Conservation (phyloP, 2,329 filamentous ascomycete species). For the Phyllosticta ampelicida region DNA sequence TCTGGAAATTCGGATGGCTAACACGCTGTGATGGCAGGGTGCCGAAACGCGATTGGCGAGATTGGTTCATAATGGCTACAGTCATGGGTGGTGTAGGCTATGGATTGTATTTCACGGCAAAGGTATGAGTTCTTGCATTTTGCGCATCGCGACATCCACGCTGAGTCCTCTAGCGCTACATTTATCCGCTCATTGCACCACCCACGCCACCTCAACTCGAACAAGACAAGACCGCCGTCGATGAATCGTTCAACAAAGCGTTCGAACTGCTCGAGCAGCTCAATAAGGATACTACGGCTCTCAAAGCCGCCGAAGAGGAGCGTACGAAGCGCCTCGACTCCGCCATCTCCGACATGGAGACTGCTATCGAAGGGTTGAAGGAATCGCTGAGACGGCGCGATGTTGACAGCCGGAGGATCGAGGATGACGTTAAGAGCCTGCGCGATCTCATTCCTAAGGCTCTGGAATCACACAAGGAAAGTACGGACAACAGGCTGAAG, state of each 20-base stretch:
- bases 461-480: constrained; percentile 75
- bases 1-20: neutral
- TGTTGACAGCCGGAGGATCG: constrained; percentile 75
- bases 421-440: constrained; percentile 73
- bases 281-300: constrained; percentile 72
- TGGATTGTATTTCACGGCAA: constrained; percentile 76
- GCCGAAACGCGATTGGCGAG: constrained; percentile 85
- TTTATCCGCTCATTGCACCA: constrained; percentile 80
- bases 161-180: constrained; percentile 56
- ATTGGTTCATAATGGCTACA: constrained; percentile 99
- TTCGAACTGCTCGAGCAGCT: constrained; percentile 89
- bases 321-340: constrained; percentile 74
- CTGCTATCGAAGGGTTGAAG: constrained; percentile 71
- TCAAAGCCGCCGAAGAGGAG: constrained; percentile 78
- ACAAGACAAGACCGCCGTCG: constrained; percentile 85
- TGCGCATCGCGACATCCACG: constrained; percentile 12
- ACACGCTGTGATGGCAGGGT: constrained; percentile 22
- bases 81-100: constrained; percentile 84
- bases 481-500: constrained; percentile 67
- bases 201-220: constrained; percentile 90
- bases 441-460: constrained; percentile 82
- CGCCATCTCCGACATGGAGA: constrained; percentile 74
- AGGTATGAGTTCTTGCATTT: constrained; percentile 40
- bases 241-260: constrained; percentile 85
- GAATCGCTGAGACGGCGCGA: constrained; percentile 70